Base-by-base conservation (phyloP, 1,139 yeast species). In the Candida dubliniensis region DNA sequence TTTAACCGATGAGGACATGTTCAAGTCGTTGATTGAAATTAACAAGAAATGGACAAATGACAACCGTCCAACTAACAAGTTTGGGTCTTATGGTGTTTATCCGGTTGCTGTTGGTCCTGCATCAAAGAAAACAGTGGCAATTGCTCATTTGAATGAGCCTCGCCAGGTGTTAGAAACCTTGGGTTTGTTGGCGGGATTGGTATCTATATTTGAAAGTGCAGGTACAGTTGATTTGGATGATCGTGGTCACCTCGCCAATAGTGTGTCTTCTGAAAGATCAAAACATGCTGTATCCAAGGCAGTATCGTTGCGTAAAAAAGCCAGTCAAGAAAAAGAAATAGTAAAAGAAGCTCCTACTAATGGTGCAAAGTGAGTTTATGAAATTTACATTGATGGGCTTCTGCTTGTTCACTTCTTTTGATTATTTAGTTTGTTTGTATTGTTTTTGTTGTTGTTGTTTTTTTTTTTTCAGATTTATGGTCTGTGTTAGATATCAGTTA, bases 21-120 rank as follows among this genome's bases (percentile, higher is more conserved):
- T 93, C 64, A 76, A 73, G 48, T 84, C 93, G 24, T 69, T 93
- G 54, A 77, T 81, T 48, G 70, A 69, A 4, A 79, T 85, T 51
- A 90, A 84, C 53, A 59, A 62, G 2, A 63, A 66, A 30, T 84
- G 82, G 77, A 57, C 56, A 31, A 50, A 52, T 40, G 55, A 63
- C 11, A 63, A 65, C 6, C 60, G 68, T 26, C 74, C 77, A 8
- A 66, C 61, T 45, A 75, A 79, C 55, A 56, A 62, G 26, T 75
- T 71, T 55, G 81, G 78, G 8, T 63, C 74, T 34, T 82, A 76
- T 56, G 93, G 93, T 2, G 72, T 87, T 18, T 91, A 84, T 60
- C 91, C 98, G 0, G 93, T 89, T 30, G 88, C 96, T 14, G 96
- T 93, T 37, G 99, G 99, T 0, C 96, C 98, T 2, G 95, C 97